Evolutionary conservation across 768 basidiomycete species (phyloP).

Genomic region (Aureoboletus auriporus): DNA sequence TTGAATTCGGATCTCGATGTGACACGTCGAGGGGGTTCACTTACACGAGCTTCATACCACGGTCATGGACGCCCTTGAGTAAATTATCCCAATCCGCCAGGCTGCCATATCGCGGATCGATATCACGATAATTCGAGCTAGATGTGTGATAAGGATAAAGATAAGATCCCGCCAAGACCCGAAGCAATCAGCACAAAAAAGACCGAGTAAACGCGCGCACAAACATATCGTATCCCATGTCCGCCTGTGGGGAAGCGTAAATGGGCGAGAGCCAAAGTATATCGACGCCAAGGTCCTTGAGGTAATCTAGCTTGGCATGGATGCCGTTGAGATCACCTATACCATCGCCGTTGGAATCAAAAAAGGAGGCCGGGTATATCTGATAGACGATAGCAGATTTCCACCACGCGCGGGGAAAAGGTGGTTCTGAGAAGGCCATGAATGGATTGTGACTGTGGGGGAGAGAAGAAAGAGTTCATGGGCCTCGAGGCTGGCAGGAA

Average conservation of each 20-base stretch:
- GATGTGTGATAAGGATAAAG: conserved; percentile 2
- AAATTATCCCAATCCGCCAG: conserved; percentile 57
- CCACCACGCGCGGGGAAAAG: conserved; percentile 45
- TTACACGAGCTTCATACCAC: conserved; percentile 70
- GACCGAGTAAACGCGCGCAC: conserved; percentile 4
- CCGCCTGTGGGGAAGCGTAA: conserved; percentile 61
- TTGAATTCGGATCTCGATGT: conserved; percentile 11
- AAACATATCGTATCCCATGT: conserved; percentile 75
- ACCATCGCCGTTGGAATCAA: conserved; percentile 69
- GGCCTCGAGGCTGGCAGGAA: conserved; percentile 19
- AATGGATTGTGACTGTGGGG: neutral
- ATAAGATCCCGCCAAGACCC: conserved; percentile 8
- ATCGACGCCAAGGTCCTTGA: conserved; percentile 63
- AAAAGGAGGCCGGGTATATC: conserved; percentile 69
- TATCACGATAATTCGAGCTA: conserved; percentile 62
- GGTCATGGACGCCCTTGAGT: conserved; percentile 49
- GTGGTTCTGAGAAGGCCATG: conserved; percentile 13
- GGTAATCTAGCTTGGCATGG: conserved; percentile 58
- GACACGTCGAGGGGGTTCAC: conserved; percentile 17
- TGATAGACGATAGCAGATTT: conserved; percentile 59
- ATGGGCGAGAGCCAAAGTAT: conserved; percentile 62
- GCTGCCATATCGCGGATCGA: conserved; percentile 64
- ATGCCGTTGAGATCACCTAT: conserved; percentile 71
- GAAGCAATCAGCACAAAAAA: neutral
- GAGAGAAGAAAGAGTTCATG: neutral